Evolutionary conservation across 805 yeast genomes (phyloP), one percentile per base, ranked within the genome.

Genomic region (Metschnikowia lochheadii): DNA sequence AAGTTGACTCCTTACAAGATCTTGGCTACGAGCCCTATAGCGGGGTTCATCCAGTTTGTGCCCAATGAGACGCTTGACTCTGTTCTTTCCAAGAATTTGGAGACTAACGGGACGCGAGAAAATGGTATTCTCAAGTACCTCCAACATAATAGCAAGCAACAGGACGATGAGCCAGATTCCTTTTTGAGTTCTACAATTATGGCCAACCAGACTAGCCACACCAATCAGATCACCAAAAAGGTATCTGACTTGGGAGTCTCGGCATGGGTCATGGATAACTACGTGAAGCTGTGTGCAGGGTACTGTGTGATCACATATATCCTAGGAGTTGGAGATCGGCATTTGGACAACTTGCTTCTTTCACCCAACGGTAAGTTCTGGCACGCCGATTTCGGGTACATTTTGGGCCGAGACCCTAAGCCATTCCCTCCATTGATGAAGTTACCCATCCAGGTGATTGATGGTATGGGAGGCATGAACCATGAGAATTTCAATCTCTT

Each of bases 341-440:
- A 94, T 72, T 73, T 94, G 55, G 99, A 94, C 63, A 94, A 94
- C 62, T 70, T 94, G 55, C 74, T 94, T 41, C 77, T 89, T 36
- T 87, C 84, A 46, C 89, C 83, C 55, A 72, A 55, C 86, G 92
- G 78, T 85, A 88, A 83, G 59, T 94, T 94, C 64, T 92, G 96
- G 81, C 99, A 94, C 68, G 97, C 96, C 1, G 99, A 94, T 68
- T 94, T 89, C 67, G 99, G 99, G 1, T 94, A 94, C 62, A 92
- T 94, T 45, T 72, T 94, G 49, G 99, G 99, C 0, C 84, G 91
- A 48, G 99, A 94, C 66, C 99, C 99, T 2, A 94, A 94, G 65
- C 98, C 98, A 13, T 94, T 94, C 69, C 98, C 99, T 13, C 99
- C 99, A 1, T 76, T 92, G 70, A 94, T 94, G 97, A 94, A 94